Evolutionary conservation across 2,329 filamentous ascomycete species (phyloP).

Genomic region (Didymella keratinophila): DNA sequence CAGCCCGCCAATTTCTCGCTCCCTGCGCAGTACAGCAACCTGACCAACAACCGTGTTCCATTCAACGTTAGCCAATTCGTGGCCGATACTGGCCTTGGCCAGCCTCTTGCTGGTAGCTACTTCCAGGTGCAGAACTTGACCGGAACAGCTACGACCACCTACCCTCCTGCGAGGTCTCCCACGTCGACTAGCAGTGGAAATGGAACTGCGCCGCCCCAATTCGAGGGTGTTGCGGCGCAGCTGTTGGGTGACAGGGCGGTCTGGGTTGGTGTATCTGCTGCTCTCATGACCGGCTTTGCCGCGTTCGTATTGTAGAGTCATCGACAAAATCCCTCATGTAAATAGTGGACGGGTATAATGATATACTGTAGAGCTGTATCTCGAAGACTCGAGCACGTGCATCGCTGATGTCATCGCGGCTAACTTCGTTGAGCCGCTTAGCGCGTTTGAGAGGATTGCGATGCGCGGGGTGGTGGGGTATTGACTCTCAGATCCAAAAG

Average conservation of each 20-base stretch:
- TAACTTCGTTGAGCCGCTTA: slow-evolving; percentile 1
- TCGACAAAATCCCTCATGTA: background rate
- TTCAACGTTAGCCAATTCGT: slow-evolving; percentile 51
- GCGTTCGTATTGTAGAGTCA: slow-evolving; percentile 33
- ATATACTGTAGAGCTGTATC: background rate
- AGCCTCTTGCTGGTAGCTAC: slow-evolving; percentile 50
- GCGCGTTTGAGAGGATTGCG: slow-evolving; percentile 3
- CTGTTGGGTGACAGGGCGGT: slow-evolving; percentile 20
- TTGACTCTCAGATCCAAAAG: background rate
- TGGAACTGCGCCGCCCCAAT: slow-evolving; percentile 11
- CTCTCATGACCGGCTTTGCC: slow-evolving; percentile 29
- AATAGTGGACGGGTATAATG: background rate
- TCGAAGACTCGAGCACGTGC: slow-evolving; percentile 10
- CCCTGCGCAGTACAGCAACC: slow-evolving; percentile 37
- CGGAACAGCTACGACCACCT: slow-evolving; percentile 31
- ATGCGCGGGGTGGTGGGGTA: slow-evolving; percentile 12
- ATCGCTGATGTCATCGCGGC: slow-evolving; percentile 15
- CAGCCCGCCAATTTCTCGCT: slow-evolving; percentile 37
- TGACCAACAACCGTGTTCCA: slow-evolving; percentile 33
- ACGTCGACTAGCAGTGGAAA: slow-evolving; percentile 14
- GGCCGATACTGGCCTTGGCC: slow-evolving; percentile 37
- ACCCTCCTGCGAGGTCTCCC: slow-evolving; percentile 26
- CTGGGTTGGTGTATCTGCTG: slow-evolving; percentile 28
- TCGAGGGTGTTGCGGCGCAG: slow-evolving; percentile 27
- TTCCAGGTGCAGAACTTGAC: slow-evolving; percentile 48